phyloP scores from a whole-genome alignment of 805 yeast genomes.

The Starmera pachycereana region DNA sequence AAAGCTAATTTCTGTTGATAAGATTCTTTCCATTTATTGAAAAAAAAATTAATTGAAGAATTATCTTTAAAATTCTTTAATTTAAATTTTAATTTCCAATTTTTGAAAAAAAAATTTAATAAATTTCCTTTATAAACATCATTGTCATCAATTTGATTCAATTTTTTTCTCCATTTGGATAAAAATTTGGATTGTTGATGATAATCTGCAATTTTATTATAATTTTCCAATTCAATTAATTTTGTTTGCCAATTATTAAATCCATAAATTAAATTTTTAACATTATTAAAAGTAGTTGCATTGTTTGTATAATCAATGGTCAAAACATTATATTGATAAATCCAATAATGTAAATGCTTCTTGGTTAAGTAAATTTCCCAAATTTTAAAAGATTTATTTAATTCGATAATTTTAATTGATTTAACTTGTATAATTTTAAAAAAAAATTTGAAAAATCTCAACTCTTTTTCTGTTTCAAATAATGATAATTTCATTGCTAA shows the following conservation, averaged over 20 bases:
- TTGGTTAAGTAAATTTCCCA: conserved; percentile 11
- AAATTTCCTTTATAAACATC: conserved; percentile 5
- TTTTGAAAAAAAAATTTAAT: conserved; percentile 1
- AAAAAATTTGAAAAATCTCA: background rate
- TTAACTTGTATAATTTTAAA: conserved; percentile 14
- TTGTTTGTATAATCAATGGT: conserved; percentile 11
- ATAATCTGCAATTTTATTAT: conserved; percentile 7
- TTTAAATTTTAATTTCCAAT: conserved; percentile 6
- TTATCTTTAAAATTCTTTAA: background rate
- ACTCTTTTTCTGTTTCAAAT: conserved; percentile 8
- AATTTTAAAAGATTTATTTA: conserved; percentile 6
- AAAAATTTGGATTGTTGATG: conserved; percentile 7
- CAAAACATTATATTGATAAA: conserved; percentile 4
- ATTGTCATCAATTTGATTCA: background rate
- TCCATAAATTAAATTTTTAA: conserved; percentile 6
- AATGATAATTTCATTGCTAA: conserved; percentile 18
- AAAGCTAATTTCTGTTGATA: background rate
- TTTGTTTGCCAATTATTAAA: conserved; percentile 14
- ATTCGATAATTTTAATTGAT: conserved; percentile 8
- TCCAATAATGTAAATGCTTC: conserved; percentile 8
- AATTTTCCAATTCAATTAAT: conserved; percentile 3
- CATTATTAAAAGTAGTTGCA: conserved; percentile 10
- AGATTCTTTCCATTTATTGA: conserved; percentile 8
- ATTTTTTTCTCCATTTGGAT: conserved; percentile 8
- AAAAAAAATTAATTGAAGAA: background rate